A percentile compares a stretch with the other conserved stretches of the same genome.
Conservation (phyloP, 148 eudicot species). For the Rhododendron mucronatum region DNA sequence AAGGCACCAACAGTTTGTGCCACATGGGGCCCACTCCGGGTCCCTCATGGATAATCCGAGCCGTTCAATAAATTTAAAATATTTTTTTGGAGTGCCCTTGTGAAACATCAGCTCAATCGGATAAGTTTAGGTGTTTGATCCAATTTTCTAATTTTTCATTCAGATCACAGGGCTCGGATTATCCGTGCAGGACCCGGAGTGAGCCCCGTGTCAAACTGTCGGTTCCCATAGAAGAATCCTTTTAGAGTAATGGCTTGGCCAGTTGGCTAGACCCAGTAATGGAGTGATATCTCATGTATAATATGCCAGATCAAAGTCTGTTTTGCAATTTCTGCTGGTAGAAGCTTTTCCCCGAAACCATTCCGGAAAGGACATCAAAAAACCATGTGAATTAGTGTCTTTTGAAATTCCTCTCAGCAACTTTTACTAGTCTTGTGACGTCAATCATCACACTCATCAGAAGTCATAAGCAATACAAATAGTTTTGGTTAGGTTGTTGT, state of each 20-base stretch:
- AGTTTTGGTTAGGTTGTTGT: not conserved
- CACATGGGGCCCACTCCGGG: too few species aligned
- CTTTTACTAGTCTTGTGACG: not conserved
- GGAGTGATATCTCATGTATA: not conserved
- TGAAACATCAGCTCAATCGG: too few species aligned
- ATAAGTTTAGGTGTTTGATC: too few species aligned
- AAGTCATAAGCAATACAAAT: not conserved
- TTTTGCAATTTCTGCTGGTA: not conserved
- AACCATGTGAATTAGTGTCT: not conserved
- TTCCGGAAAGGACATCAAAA: not conserved
- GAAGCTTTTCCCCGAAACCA: not conserved
- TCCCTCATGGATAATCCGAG: too few species aligned
- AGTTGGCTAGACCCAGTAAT: not conserved
- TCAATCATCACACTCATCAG: not conserved
- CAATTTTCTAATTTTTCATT: too few species aligned
- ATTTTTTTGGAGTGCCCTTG: too few species aligned
- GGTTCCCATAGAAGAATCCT: not conserved
- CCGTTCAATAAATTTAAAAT: too few species aligned
- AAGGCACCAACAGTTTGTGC: too few species aligned
- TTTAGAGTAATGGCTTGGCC: not conserved
- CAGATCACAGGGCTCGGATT: too few species aligned
- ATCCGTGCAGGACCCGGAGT: too few species aligned
- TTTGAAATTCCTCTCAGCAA: not conserved
- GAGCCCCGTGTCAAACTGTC: too few species aligned
- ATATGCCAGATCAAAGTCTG: not conserved